These are phyloP conservation scores for Monosporascus ibericus DNA, from an alignment of 2,329 filamentous ascomycete genomes.

Conservation along the genomic window DNA sequence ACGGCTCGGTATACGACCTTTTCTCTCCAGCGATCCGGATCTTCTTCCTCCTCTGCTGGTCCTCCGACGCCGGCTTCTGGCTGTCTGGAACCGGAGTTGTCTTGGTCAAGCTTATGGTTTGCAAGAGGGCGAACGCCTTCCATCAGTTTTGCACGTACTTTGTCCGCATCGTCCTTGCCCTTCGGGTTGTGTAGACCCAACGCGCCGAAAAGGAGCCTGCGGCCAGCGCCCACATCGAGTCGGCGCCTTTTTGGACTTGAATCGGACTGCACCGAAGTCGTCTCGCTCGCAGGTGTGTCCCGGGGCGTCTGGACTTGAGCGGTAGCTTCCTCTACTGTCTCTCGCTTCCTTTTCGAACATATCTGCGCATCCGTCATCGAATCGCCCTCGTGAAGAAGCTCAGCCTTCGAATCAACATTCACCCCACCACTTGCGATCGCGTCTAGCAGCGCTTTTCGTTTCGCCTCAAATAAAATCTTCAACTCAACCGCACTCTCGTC, in stretches of 20 bases:
- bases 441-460: constrained; percentile 43
- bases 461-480: constrained; percentile 41
- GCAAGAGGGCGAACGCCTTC: constrained; percentile 40
- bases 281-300: constrained; percentile 3
- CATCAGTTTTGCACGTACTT: constrained; percentile 53
- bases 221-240: constrained; percentile 51
- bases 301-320: not conserved
- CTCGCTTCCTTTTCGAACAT: constrained; percentile 19
- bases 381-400: constrained; percentile 4
- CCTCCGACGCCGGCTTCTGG: constrained; percentile 5
- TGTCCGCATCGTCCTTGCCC: constrained; percentile 61
- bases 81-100: constrained; percentile 14
- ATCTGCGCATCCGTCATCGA: not conserved
- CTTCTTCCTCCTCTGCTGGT: constrained; percentile 39
- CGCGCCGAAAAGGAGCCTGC: constrained; percentile 65
- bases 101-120: constrained; percentile 27
- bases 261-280: constrained; percentile 6
- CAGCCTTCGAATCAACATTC: constrained; percentile 31
- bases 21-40: constrained; percentile 63
- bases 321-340: constrained; percentile 2
- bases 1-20: constrained; percentile 73
- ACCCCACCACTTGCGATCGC: constrained; percentile 46
- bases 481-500: constrained; percentile 17
- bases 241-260: constrained; percentile 26
- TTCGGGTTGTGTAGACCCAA: constrained; percentile 65